Conservation (phyloP, 2,329 filamentous ascomycete genomes). For the Bipolaris victoriae region DNA sequence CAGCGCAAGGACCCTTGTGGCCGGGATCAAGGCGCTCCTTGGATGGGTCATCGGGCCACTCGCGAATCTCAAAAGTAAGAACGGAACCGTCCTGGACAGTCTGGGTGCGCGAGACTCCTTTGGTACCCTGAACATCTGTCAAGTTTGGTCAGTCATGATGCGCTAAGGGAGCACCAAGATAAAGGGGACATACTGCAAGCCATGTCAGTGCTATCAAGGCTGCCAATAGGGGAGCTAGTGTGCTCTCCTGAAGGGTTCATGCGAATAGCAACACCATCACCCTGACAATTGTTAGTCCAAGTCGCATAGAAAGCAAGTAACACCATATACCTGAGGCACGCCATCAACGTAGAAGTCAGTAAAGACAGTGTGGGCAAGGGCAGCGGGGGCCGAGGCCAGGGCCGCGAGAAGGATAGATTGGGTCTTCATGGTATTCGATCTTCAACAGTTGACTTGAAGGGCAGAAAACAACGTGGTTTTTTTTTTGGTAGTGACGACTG, state of each 20-base stretch:
- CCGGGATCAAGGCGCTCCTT: slow-evolving; percentile 64
- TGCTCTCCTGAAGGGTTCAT: slow-evolving; percentile 63
- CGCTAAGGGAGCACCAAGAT: no score
- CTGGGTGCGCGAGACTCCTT: slow-evolving; percentile 58
- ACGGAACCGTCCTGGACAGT: slow-evolving; percentile 57
- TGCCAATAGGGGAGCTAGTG: slow-evolving; percentile 64
- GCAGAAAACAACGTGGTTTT: background rate
- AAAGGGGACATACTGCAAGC: slow-evolving; percentile 66
- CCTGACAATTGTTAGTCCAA: slow-evolving; percentile 53
- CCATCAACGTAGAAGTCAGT: slow-evolving; percentile 46
- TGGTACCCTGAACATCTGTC: slow-evolving; percentile 56
- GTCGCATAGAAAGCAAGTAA: background rate
- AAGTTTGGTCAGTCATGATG: slow-evolving; percentile 17
- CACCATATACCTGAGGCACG: slow-evolving; percentile 33
- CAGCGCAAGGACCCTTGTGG: slow-evolving; percentile 72
- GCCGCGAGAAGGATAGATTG: slow-evolving; percentile 41
- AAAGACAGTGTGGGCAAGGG: slow-evolving; percentile 47
- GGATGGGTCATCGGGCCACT: slow-evolving; percentile 62
- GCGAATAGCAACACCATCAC: slow-evolving; percentile 74
- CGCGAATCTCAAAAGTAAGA: slow-evolving; percentile 71
- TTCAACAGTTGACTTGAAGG: background rate
- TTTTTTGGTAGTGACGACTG: background rate
- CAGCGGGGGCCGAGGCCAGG: slow-evolving; percentile 41
- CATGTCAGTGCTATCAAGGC: slow-evolving; percentile 67
- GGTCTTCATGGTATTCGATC: slow-evolving; percentile 41